Conservation (phyloP, 768 basidiomycete genomes). For the Cubamyces lactineus region DNA sequence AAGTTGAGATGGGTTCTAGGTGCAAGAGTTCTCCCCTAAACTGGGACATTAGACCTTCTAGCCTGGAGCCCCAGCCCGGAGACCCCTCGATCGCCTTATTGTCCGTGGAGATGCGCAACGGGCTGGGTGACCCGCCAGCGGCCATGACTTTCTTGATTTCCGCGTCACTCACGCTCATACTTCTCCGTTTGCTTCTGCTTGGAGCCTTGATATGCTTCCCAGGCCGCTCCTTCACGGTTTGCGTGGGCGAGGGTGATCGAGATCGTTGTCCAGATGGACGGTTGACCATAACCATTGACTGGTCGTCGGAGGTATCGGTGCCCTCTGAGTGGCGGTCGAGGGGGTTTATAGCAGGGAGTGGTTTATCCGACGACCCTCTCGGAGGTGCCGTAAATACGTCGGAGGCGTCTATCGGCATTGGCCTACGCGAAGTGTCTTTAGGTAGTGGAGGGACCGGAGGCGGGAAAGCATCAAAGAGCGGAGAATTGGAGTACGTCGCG, state of each 20-base stretch:
- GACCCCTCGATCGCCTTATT: constrained; percentile 38
- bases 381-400: constrained; percentile 52
- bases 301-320: constrained; percentile 45
- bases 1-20: constrained; percentile 56
- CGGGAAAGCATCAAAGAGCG: constrained; percentile 42
- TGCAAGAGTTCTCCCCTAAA: constrained; percentile 74
- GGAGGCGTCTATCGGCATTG: constrained; percentile 40
- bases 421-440: constrained; percentile 35
- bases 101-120: constrained; percentile 43
- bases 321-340: constrained; percentile 39
- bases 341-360: constrained; percentile 61
- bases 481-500: constrained; percentile 33
- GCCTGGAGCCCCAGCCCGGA: constrained; percentile 47
- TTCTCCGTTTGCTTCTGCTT: constrained; percentile 56
- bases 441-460: constrained; percentile 49
- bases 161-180: constrained; percentile 72
- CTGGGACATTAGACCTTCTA: constrained; percentile 69
- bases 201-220: constrained; percentile 30
- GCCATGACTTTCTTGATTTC: constrained; percentile 52
- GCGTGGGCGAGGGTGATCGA: constrained; percentile 32
- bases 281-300: constrained; percentile 62
- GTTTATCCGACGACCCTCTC: constrained; percentile 48
- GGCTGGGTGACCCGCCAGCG: constrained; percentile 41
- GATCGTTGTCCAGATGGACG: constrained; percentile 37
- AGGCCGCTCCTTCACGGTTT: constrained; percentile 29